Base-by-base conservation (phyloP, 768 basidiomycete species). In the Postia placenta region DNA sequence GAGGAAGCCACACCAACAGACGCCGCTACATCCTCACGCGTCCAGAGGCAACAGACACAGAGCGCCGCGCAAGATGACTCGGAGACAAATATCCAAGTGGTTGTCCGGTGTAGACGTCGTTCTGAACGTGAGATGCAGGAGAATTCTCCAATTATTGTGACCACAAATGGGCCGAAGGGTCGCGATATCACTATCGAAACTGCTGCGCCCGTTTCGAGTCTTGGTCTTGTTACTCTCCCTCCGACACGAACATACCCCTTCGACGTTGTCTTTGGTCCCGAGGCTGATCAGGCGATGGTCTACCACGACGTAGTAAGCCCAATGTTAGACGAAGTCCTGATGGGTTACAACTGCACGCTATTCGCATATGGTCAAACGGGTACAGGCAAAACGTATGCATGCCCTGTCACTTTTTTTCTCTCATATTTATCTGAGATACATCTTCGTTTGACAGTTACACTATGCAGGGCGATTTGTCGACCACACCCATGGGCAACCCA, bases 361-460 rank as follows among this genome's bases (percentile, higher is more conserved):
- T 97, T 98, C 67, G 94, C 94, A 3, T 99, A 99, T 63, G 96
- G 96, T 1, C 96, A 98, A 66, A 98, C 96, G 0, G 96, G 96
- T 0, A 97, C 96, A 0, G 96, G 96, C 19, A 99, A 99, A 72
- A 98, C 96, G 92, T 96, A 64, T 58, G 90, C 15, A 33, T 15
- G n/a, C n/a, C n/a, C n/a, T n/a, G n/a, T n/a, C n/a, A n/a, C n/a
- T n/a, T n/a, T n/a, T n/a, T n/a, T n/a, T n/a, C 26, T 26, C n/a
- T 5, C 25, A 28, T 28, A 27, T 44, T 23, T 7, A 38, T n/a
- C 42, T 44, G 25, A n/a, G n/a, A n/a, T n/a, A n/a, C n/a, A 40
- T 23, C 36, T 44, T 17, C 49, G 19, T 41, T 15, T 41, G 45
- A 27, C 43, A 89, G 85, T 38, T 87, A 93, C 62, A 99, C 96